phyloP scores from a whole-genome alignment of 2,329 filamentous ascomycete genomes.

The Colletotrichum kahawae region DNA sequence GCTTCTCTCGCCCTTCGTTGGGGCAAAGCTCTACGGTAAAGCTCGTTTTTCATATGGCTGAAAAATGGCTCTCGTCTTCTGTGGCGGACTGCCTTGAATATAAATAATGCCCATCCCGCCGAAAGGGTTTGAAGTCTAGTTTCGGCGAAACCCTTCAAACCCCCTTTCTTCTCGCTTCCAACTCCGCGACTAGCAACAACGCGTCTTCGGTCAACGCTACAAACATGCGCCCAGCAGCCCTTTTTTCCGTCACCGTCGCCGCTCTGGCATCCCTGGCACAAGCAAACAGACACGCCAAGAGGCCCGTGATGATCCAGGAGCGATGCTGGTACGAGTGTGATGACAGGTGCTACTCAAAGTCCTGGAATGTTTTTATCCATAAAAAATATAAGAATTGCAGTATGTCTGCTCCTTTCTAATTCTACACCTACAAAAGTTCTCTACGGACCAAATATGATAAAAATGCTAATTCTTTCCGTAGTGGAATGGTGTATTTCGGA shows the following conservation, averaged over 20 bases:
- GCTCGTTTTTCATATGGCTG: background rate
- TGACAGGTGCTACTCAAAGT: background rate
- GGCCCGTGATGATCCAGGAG: background rate
- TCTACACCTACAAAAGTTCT: background rate
- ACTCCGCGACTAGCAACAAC: background rate
- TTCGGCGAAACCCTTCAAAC: background rate
- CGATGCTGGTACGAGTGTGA: background rate
- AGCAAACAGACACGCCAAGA: background rate
- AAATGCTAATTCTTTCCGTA: background rate
- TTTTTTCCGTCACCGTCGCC: background rate
- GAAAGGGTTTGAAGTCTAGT: background rate
- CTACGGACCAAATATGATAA: background rate
- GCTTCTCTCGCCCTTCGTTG: background rate
- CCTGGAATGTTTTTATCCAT: background rate
- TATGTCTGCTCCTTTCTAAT: background rate
- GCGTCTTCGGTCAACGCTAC: background rate
- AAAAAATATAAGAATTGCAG: background rate
- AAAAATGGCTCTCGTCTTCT: background rate
- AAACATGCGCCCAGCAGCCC: background rate
- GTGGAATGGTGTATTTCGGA: background rate
- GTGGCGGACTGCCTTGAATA: background rate
- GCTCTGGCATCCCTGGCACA: background rate
- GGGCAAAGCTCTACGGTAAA: background rate
- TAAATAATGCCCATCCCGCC: background rate
- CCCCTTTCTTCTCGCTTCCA: background rate